Conservation (phyloP, 768 basidiomycete species). For the Termitomyces sp. region DNA sequence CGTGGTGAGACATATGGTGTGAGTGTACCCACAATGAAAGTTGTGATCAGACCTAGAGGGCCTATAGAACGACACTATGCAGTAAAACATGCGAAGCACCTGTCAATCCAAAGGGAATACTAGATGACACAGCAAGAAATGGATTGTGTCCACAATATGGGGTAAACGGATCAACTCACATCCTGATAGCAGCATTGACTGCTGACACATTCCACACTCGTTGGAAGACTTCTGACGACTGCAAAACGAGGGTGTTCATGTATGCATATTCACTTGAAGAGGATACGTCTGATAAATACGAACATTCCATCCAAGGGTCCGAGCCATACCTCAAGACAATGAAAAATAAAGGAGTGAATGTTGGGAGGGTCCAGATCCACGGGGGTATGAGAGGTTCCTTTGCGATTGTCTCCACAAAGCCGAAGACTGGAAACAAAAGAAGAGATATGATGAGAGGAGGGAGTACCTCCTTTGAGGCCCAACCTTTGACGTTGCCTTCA, state of each 20-base stretch:
- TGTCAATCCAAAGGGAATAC: constrained; percentile 38
- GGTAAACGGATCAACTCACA: constrained; percentile 18
- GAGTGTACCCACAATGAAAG: constrained; percentile 36
- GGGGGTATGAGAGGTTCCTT: constrained; percentile 33
- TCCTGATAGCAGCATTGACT: constrained; percentile 32
- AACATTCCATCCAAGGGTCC: background rate
- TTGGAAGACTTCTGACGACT: constrained; percentile 32
- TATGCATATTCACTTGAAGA: constrained; percentile 35
- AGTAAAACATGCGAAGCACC: background rate
- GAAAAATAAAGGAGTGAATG: constrained; percentile 36
- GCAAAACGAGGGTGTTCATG: constrained; percentile 34
- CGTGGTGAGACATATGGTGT: constrained; percentile 32
- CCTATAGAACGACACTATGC: no score
- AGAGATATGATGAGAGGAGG: constrained; percentile 42
- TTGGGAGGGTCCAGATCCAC: constrained; percentile 34
- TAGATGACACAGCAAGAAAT: background rate
- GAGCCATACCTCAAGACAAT: background rate
- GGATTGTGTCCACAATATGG: background rate
- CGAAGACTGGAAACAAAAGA: constrained; percentile 36
- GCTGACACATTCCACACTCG: constrained; percentile 35
- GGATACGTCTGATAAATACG: constrained; percentile 5
- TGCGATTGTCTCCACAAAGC: constrained; percentile 13
- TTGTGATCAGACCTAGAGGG: constrained; percentile 24
- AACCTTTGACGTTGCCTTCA: constrained; percentile 43
- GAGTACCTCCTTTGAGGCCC: constrained; percentile 40